phyloP scores from a whole-genome alignment of 768 basidiomycete genomes.

The Mycena alexandri region DNA sequence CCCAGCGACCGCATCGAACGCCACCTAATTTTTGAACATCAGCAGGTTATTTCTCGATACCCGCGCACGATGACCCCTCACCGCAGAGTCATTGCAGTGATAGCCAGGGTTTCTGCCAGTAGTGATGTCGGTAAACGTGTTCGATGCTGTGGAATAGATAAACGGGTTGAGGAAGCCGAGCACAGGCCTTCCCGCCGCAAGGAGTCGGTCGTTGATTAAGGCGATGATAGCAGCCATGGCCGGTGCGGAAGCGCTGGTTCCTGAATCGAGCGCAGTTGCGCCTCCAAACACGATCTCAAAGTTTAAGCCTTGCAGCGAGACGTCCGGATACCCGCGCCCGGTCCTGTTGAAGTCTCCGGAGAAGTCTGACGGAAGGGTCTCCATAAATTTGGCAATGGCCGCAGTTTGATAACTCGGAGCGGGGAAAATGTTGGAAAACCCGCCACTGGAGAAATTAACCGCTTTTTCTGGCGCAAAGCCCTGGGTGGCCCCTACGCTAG shows the following conservation, averaged over 20 bases:
- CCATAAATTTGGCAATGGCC: constrained; percentile 45
- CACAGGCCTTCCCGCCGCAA: constrained; percentile 43
- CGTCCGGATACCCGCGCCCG: constrained; percentile 40
- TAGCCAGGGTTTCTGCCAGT: constrained; percentile 14
- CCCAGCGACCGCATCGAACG: constrained; percentile 19
- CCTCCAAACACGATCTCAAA: neutral
- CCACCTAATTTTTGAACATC: constrained; percentile 3
- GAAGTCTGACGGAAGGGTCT: constrained; percentile 16
- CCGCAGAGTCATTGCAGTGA: neutral
- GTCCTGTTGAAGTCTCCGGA: constrained; percentile 3
- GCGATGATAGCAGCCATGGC: constrained; percentile 59
- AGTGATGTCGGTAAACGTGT: constrained; percentile 10
- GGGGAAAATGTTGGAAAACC: constrained; percentile 55
- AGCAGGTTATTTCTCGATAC: neutral
- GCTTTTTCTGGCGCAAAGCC: constrained; percentile 21
- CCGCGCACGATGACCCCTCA: neutral
- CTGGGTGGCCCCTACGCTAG: constrained; percentile 13
- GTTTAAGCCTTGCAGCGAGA: constrained; percentile 21
- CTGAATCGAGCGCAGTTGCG: constrained; percentile 30
- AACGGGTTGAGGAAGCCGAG: constrained; percentile 48
- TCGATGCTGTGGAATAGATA: constrained; percentile 6
- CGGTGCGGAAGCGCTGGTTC: constrained; percentile 60
- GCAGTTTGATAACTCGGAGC: constrained; percentile 48
- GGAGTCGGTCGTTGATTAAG: constrained; percentile 57
- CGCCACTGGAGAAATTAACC: constrained; percentile 45